Evolutionary conservation across 352 stramenopile species (phyloP), one percentile per base, ranked within the genome.

Genomic region (Globisporangium polare): DNA sequence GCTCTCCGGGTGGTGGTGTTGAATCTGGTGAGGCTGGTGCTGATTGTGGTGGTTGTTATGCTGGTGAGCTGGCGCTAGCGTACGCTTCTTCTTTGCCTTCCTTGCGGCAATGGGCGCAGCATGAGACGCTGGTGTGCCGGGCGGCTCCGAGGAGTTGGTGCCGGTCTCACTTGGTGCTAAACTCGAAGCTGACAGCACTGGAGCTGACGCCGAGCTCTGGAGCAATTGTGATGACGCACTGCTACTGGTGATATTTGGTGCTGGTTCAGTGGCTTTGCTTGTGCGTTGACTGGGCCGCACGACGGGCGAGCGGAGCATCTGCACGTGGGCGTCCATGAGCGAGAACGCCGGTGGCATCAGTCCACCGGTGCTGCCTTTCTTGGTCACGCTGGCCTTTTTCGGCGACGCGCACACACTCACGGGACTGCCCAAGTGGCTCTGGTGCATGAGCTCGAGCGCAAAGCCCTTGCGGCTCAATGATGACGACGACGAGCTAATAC

Each of bases 261-360:
- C 7, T 33, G 29, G 29, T 33, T 33, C 29, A 33, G 29, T 33
- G 7, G 46, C 17, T 8, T 39, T 39, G 10, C 33, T 39, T 39
- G 33, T 39, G 13, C 72, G 71, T 22, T 72, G 79, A 68, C 82
- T 91, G 3, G 79, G 82, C 5, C 80, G 76, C 43, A 76, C 63
- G 2, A 88, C 74, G 10, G 80, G 74, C 39, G 77, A 83, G 39
- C 79, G 82, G 47, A 77, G 71, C 37, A 69, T 58, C 66, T 82
- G 75, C 27, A 66, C 67, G 43, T 84, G 74, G 17, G 79, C 77
- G 4, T 84, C 62, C 43, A 77, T 75, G 20, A 88, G 68, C 15
- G 81, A 82, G 50, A 67, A 71, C 33, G 54, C 58, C 20, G 64
- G 49, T 18, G 33, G 33, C 33, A 17, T 13, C 9, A 57, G 18